Conservation (phyloP, 2,329 filamentous ascomycete species). For the Xylariomycetidae sp. region DNA sequence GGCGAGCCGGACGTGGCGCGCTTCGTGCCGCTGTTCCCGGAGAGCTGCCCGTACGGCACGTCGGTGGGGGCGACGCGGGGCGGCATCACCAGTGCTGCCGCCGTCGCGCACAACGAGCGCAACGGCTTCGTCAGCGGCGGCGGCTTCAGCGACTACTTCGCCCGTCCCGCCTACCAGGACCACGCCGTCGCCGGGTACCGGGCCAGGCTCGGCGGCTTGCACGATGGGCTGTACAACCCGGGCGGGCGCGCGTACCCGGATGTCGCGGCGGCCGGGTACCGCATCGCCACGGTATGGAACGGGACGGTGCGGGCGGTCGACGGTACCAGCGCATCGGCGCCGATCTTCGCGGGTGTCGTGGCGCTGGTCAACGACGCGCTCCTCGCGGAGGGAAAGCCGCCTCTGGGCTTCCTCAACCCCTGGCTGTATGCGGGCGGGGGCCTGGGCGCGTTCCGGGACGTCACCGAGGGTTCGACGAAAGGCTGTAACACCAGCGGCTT, state of each 20-base stretch:
- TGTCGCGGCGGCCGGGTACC: slow-evolving; percentile 33
- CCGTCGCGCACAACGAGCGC: too few species aligned
- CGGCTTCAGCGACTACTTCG: slow-evolving; percentile 44
- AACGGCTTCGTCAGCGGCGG: slow-evolving; percentile 36
- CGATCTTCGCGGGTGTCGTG: slow-evolving; percentile 18
- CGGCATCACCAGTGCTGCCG: slow-evolving; percentile 18
- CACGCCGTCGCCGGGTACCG: slow-evolving; percentile 30
- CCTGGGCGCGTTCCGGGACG: slow-evolving; percentile 25
- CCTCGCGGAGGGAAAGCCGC: slow-evolving; percentile 15
- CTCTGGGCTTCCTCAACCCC: slow-evolving; percentile 19
- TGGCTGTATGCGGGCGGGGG: slow-evolving; percentile 24
- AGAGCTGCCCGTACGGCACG: slow-evolving; percentile 32
- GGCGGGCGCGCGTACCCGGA: slow-evolving; percentile 43
- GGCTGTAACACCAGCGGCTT: slow-evolving; percentile 23
- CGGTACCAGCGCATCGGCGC: slow-evolving; percentile 15
- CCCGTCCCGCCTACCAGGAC: slow-evolving; percentile 40
- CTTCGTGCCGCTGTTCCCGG: slow-evolving; percentile 51
- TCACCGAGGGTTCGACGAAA: slow-evolving; percentile 23
- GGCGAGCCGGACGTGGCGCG: slow-evolving; percentile 48
- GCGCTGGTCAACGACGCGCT: slow-evolving; percentile 20
- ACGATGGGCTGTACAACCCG: slow-evolving; percentile 39
- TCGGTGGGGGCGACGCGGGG: slow-evolving; percentile 27
- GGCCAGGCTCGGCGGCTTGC: too few species aligned
- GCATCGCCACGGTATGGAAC: slow-evolving; percentile 34
- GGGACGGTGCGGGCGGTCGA: slow-evolving; percentile 22